Conservation (phyloP, 257 asterid genomes). For the Knoxia roxburghii region DNA sequence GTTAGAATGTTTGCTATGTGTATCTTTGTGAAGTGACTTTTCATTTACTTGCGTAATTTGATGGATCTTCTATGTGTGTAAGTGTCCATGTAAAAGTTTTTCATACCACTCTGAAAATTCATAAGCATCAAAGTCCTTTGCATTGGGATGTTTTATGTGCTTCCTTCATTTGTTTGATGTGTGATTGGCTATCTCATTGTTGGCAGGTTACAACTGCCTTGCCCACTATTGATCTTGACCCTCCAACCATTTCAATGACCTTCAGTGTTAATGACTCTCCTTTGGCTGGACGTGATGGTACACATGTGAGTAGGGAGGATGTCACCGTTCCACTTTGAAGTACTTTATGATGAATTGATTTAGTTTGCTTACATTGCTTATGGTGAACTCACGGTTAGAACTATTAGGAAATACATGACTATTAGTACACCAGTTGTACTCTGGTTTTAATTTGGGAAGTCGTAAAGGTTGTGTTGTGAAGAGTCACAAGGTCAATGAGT, state of each 20-base stretch:
- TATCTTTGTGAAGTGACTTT: not conserved
- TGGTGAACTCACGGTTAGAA: not conserved
- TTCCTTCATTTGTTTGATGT: not conserved
- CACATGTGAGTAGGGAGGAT: conserved; percentile 59
- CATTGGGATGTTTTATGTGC: not conserved
- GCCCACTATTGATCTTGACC: conserved; percentile 94
- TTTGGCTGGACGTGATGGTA: conserved; percentile 96
- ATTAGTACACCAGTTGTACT: not conserved
- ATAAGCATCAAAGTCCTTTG: not conserved
- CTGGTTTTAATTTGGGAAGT: not conserved
- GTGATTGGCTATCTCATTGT: conserved; percentile 15
- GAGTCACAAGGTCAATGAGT: not conserved
- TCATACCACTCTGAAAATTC: not conserved
- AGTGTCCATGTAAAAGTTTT: not conserved
- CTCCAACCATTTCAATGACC: conserved; percentile 98
- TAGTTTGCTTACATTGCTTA: not conserved
- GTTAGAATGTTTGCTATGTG: not conserved
- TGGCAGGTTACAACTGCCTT: conserved; percentile 70
- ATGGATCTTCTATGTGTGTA: not conserved
- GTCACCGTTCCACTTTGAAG: conserved; percentile 3
- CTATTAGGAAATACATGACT: not conserved
- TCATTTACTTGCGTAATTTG: not conserved
- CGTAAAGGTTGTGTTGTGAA: conserved; percentile 1
- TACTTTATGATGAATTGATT: not conserved
- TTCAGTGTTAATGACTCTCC: conserved; percentile 98